Evolutionary conservation across 2,329 filamentous ascomycete genomes (phyloP), one percentile per base, ranked within the genome.

Genomic region (Rhexocercosporidium sp.): DNA sequence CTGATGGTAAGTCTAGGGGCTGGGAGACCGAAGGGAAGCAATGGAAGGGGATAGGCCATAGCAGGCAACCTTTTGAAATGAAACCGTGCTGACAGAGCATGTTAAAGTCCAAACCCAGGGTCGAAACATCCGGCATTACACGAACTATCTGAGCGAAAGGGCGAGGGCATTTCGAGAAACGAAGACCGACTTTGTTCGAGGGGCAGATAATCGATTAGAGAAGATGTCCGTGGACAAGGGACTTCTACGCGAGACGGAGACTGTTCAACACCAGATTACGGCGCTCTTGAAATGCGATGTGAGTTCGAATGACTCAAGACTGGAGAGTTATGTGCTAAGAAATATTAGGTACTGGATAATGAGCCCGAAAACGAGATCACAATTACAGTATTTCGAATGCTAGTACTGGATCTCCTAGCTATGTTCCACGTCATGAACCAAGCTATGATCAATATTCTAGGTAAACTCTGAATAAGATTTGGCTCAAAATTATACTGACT

Each of bases 331-430:
- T 22, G 20, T 71, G 60, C 72, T 75, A 66, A 74, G 41, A 63
- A 72, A 72, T 37, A 18, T 47, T 76, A 94, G 93, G 88, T 97
- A 61, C 87, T 98, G 77, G 90, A 93, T 60, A 88, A 90, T 70
- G 96, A 98, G 74, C 89, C 92, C 8, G 94, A 97, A 77, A 99
- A 98, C 77, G 96, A 99, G 79, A 98, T 99, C 73, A 96, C 94
- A 11, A 86, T 98, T 72, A 96, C 93, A 11, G 94, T 96, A 31
- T 99, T 98, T 77, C 88, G 96, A 66, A 84, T 99, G 70, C 83
- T 99, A 63, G 96, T 97, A 22, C 84, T 97, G 75, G 96, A 99
- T 79, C 84, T 99, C 44, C 81, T 99, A 68, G 90, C 92, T 16
- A 83, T 99, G 64, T 99, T 97, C 82, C 94, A 97, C 75, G 93